A percentile compares a stretch with the other conserved stretches of the same genome.
These are phyloP conservation scores for Tetrahymena borealis DNA, from an alignment of 73 alveolate species.

Conservation along the genomic window DNA sequence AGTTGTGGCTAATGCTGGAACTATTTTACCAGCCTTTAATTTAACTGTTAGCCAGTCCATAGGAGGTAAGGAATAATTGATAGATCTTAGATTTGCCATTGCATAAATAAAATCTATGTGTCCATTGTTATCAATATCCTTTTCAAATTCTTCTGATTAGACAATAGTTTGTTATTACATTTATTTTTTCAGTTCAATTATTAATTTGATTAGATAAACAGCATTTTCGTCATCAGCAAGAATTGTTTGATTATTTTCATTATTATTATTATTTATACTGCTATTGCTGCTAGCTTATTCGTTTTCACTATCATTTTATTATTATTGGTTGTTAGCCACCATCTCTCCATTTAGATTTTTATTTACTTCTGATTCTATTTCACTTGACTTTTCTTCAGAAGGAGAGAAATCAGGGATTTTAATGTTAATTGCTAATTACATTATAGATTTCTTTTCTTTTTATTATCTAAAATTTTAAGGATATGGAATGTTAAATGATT, in stretches of 20 bases:
- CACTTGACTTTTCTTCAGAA: neutral
- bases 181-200: conserved; percentile 32
- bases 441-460: neutral
- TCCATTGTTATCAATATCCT: conserved; percentile 86
- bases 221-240: conserved; percentile 26
- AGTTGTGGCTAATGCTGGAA: conserved; percentile 96
- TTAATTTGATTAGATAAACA: conserved; percentile 24
- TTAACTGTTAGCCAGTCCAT: conserved; percentile 95
- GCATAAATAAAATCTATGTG: conserved; percentile 91
- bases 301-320: neutral
- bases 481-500: neutral
- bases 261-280: conserved; percentile 31
- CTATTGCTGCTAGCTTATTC: neutral
- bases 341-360: neutral
- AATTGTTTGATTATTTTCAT: conserved; percentile 49
- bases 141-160: conserved; percentile 81
- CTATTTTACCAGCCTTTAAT: conserved; percentile 92
- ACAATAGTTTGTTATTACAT: neutral
- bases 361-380: neutral
- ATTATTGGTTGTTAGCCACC: neutral
- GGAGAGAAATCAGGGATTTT: neutral
- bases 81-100: conserved; percentile 81
- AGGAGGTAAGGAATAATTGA: conserved; percentile 73
- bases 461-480: neutral
- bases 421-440: neutral